A percentile compares a stretch with the other conserved stretches of the same genome.
These are phyloP conservation scores for Arachnopeziza araneosa DNA, from an alignment of 2,329 filamentous ascomycete genomes.

Conservation along the genomic window DNA sequence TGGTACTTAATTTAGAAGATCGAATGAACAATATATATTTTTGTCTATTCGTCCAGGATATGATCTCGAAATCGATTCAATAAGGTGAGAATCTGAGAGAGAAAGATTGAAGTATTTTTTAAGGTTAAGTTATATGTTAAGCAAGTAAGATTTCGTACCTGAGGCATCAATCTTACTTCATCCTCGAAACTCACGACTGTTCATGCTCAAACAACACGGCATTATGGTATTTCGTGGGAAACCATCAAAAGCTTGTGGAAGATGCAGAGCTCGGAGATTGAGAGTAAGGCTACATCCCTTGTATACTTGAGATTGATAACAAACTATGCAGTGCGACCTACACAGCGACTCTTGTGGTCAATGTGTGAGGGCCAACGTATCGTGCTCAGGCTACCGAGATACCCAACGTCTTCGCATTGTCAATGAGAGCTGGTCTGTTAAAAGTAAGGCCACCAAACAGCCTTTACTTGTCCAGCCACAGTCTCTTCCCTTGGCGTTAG, in stretches of 20 bases:
- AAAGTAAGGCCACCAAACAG: neutral
- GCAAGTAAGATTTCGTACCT: no score
- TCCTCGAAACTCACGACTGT: no score
- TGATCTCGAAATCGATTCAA: no score
- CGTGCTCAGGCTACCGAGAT: conserved; percentile 15
- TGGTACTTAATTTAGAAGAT: no score
- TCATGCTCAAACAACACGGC: no score
- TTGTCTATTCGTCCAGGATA: no score
- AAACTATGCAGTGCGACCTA: conserved; percentile 14
- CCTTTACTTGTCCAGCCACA: neutral
- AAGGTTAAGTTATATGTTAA: no score
- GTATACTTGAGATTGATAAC: neutral
- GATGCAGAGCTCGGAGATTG: conserved; percentile 17
- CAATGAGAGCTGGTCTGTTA: conserved; percentile 10
- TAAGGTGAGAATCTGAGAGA: no score
- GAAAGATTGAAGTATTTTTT: no score
- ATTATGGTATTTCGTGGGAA: conserved; percentile 6
- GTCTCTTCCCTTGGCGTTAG: conserved; percentile 5
- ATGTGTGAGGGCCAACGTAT: conserved; percentile 12
- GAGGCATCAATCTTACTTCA: no score
- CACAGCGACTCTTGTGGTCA: conserved; percentile 5
- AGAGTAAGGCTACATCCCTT: conserved; percentile 11
- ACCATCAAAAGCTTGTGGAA: conserved; percentile 14
- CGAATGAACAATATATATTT: no score
- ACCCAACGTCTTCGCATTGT: conserved; percentile 11